phyloP scores from a whole-genome alignment of 2,329 filamentous ascomycete genomes.

The Hysterium pulicare region DNA sequence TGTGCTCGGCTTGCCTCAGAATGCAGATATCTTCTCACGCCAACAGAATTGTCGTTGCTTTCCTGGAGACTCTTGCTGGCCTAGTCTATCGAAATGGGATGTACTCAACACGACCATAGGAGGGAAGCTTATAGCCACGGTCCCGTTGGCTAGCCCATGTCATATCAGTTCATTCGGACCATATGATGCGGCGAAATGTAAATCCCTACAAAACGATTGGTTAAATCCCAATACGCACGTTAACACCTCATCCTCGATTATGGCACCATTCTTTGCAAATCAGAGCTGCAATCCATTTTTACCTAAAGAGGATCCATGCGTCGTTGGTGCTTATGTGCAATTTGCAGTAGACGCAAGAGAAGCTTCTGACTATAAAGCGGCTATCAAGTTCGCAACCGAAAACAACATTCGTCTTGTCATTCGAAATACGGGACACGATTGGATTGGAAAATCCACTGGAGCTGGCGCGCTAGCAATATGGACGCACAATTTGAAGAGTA shows the following conservation, averaged over 20 bases:
- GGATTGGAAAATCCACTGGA: constrained; percentile 5
- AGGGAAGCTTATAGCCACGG: constrained; percentile 37
- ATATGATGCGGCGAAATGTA: constrained; percentile 16
- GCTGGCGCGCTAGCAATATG: constrained; percentile 8
- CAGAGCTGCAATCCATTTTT: constrained; percentile 22
- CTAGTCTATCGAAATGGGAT: constrained; percentile 25
- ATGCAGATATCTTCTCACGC: no score
- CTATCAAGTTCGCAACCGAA: not conserved
- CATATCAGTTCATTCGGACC: constrained; percentile 18
- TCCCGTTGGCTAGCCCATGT: constrained; percentile 38
- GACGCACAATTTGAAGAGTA: constrained; percentile 9
- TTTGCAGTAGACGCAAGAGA: constrained; percentile 16
- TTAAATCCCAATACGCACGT: constrained; percentile 16
- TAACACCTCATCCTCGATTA: constrained; percentile 18
- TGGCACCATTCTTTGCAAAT: constrained; percentile 23
- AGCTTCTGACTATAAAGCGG: not conserved
- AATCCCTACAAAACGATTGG: constrained; percentile 12
- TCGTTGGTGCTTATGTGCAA: constrained; percentile 19
- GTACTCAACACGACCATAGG: constrained; percentile 36
- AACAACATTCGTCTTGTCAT: constrained; percentile 2
- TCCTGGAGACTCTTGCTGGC: constrained; percentile 38
- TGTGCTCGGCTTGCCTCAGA: no score
- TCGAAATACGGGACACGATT: constrained; percentile 1
- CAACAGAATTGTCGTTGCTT: no score
- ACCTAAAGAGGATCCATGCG: constrained; percentile 14